Conservation (phyloP, 805 yeast species). For the Pichia deserticola region DNA sequence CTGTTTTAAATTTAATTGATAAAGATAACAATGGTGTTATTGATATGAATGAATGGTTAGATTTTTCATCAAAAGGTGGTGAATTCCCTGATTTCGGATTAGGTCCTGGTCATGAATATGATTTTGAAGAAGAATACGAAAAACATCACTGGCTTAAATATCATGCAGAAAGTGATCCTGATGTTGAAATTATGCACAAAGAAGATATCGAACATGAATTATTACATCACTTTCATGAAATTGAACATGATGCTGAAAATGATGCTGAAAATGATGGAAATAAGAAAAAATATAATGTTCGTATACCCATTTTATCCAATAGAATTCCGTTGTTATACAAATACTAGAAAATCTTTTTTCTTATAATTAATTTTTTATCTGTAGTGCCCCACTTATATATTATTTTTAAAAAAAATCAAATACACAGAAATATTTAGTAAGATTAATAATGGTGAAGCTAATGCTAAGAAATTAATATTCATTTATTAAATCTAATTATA, state of each 20-base stretch:
- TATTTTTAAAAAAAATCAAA: too few relatives aligned
- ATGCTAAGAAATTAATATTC: too few relatives aligned
- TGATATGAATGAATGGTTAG: constrained; percentile 61
- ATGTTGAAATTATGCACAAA: constrained; percentile 68
- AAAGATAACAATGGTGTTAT: constrained; percentile 58
- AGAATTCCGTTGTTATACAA: constrained; percentile 11
- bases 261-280: constrained; percentile 7
- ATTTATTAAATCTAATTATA: too few relatives aligned
- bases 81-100: constrained; percentile 85
- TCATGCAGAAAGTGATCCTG: constrained; percentile 75
- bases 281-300: constrained; percentile 4
- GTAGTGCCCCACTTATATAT: too few relatives aligned
- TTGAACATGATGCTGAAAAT: constrained; percentile 35
- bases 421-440: too few relatives aligned
- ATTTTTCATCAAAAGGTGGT: constrained; percentile 53
- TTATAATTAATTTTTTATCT: too few relatives aligned
- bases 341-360: background rate
- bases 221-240: constrained; percentile 79
- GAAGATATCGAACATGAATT: constrained; percentile 88
- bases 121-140: constrained; percentile 89
- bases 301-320: constrained; percentile 9
- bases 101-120: constrained; percentile 84
- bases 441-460: too few relatives aligned
- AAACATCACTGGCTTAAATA: constrained; percentile 88
- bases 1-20: constrained; percentile 57